Conservation (phyloP, 1,284 basidiomycete species). For the Tilletia setariae region DNA sequence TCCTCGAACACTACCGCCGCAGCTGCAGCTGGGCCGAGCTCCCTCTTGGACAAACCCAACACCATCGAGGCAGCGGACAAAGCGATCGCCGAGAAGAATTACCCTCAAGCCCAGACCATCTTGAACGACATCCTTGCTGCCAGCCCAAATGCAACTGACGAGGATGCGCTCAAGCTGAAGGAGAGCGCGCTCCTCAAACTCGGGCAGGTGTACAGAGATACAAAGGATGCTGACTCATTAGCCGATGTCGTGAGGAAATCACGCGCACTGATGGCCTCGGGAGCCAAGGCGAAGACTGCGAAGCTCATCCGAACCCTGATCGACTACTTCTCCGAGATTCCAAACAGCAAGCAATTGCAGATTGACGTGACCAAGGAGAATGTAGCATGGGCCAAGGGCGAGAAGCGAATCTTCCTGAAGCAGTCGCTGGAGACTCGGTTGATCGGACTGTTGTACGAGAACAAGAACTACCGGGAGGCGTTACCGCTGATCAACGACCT, state of each 20-base stretch:
- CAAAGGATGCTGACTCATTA: slow-evolving; percentile 76
- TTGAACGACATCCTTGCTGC: slow-evolving; percentile 43
- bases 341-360: slow-evolving; percentile 73
- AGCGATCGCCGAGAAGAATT: slow-evolving; percentile 41
- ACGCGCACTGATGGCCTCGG: slow-evolving; percentile 83
- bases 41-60: background rate
- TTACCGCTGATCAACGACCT: slow-evolving; percentile 77
- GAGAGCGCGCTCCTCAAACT: slow-evolving; percentile 82
- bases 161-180: slow-evolving; percentile 71
- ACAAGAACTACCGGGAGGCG: slow-evolving; percentile 73
- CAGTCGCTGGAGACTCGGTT: slow-evolving; percentile 90
- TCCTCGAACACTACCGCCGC: background rate
- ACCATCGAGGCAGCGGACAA: slow-evolving; percentile 44
- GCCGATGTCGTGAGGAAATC: slow-evolving; percentile 83
- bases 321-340: slow-evolving; percentile 77
- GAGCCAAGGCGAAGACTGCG: slow-evolving; percentile 96
- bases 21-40: slow-evolving; percentile 1
- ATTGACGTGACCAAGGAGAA: slow-evolving; percentile 83
- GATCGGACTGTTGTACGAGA: slow-evolving; percentile 79
- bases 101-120: slow-evolving; percentile 39
- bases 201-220: slow-evolving; percentile 81
- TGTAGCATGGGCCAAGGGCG: slow-evolving; percentile 84
- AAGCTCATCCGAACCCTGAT: slow-evolving; percentile 88
- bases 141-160: slow-evolving; percentile 52
- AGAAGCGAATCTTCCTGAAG: slow-evolving; percentile 90